A percentile compares a stretch with the other conserved stretches of the same genome.
These are phyloP conservation scores for Immersiella caudata DNA, from an alignment of 495 filamentous ascomycete species.

Conservation along the genomic window DNA sequence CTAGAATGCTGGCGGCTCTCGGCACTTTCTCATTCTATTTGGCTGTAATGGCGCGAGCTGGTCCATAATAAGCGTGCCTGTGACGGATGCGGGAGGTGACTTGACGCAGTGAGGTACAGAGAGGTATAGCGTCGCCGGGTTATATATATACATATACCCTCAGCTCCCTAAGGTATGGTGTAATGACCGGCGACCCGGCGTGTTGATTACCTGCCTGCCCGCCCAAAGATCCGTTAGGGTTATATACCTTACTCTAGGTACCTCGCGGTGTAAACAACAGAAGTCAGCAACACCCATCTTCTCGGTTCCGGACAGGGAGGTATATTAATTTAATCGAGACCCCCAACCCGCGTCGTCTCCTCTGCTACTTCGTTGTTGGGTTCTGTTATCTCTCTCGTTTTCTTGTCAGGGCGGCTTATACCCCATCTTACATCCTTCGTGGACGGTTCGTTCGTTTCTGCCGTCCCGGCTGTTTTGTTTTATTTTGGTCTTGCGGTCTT, in stretches of 20 bases:
- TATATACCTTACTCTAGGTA: too few species aligned
- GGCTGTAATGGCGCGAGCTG: background rate
- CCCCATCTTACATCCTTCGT: background rate
- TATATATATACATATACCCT: conserved; percentile 20
- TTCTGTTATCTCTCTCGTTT: background rate
- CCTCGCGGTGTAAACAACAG: background rate
- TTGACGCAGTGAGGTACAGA: background rate
- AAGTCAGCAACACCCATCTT: background rate
- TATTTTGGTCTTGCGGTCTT: background rate
- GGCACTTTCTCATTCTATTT: background rate
- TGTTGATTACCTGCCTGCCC: conserved; percentile 16
- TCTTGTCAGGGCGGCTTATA: background rate
- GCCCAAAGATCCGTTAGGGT: too few species aligned
- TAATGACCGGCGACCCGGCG: conserved; percentile 10
- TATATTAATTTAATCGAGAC: conserved; percentile 19
- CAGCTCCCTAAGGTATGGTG: background rate
- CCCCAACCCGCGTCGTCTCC: background rate
- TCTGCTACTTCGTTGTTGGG: background rate
- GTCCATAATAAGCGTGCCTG: background rate
- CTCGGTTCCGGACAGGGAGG: conserved; percentile 4
- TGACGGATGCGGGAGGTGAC: background rate
- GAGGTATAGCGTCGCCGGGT: background rate
- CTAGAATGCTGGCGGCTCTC: background rate
- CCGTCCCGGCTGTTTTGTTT: background rate
- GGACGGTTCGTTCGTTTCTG: background rate